Evolutionary conservation across 1,284 basidiomycete genomes (phyloP), one percentile per base, ranked within the genome.

Genomic region (Rhodofomes roseus): DNA sequence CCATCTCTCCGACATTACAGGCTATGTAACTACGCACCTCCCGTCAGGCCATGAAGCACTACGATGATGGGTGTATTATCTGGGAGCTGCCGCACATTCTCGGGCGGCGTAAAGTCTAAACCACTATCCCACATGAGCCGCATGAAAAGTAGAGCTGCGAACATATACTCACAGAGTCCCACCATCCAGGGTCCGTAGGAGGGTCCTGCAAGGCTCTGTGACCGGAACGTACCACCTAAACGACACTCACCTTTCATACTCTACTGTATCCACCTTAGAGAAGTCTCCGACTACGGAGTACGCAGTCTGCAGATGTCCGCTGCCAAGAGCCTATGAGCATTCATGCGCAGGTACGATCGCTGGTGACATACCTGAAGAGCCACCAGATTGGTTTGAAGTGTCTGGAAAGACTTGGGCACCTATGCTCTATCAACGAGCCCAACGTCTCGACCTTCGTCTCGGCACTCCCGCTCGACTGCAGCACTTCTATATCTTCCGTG

Each of bases 41-140:
- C 95, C 7, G 93, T 93, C 52, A 96, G 77, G 20, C 94, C 95
- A 68, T 97, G 95, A 62, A 89, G 77, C 12, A 95, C 89, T 12
- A 95, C 85, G 56, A 97, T 77, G 40, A 96, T 87, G 4, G 95
- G 94, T 1, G 89, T 83, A 61, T 89, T 83, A 27, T 85, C 79
- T 25, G 77, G 73, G 9, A 90, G 69, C n/a, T 77, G 71, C 23
- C 76, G 74, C 58, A 83, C 78, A 63, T 83, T 82, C 22, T 82
- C 66, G 44, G 77, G 88, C 59, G 72, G 92, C 73, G 79, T 76
- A 55, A 90, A 87, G 71, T 93, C 91, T 53, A 93, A 75, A 54
- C 87, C 90, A 58, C 89, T 91, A 5, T 11, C 4, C 25, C 46
- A 6, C 31, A 36, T 52, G 43, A 27, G 12, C 29, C 48, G 11